phyloP scores from a whole-genome alignment of 345 rosid species.

The Ricinus communis region DNA sequence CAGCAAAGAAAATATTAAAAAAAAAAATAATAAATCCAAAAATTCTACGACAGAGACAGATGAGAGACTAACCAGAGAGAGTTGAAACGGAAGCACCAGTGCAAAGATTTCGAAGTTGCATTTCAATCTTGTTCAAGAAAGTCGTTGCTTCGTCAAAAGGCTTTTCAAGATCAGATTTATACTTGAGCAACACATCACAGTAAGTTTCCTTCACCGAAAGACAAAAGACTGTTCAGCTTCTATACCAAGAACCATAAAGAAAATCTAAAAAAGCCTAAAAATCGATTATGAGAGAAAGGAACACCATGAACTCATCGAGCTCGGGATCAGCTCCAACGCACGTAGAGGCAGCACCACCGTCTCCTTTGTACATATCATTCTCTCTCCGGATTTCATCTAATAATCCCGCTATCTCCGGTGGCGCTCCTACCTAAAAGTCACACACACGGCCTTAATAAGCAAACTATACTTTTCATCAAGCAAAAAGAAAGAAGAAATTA shows the following conservation, averaged over 20 bases:
- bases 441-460: too few species aligned
- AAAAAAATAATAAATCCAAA: neutral
- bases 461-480: too few species aligned
- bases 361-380: slow-evolving; percentile 43
- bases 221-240: neutral
- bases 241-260: neutral
- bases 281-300: neutral
- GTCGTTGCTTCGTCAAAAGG: slow-evolving; percentile 84
- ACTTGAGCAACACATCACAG: slow-evolving; percentile 69
- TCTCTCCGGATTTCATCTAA: slow-evolving; percentile 68
- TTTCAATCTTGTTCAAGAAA: slow-evolving; percentile 76
- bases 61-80: slow-evolving; percentile 46
- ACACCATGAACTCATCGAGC: slow-evolving; percentile 99
- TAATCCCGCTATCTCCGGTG: slow-evolving; percentile 66
- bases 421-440: slow-evolving; percentile 76
- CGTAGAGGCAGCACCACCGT: slow-evolving; percentile 25
- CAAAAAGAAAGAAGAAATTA: too few species aligned
- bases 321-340: slow-evolving; percentile 83
- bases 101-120: slow-evolving; percentile 83
- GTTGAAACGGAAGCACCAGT: slow-evolving; percentile 52
- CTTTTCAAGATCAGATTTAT: slow-evolving; percentile 83
- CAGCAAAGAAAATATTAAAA: slow-evolving; percentile 1
- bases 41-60: slow-evolving; percentile 10
- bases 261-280: neutral
- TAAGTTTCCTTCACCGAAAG: slow-evolving; percentile 56